Evolutionary conservation across 768 basidiomycete species (phyloP).

Genomic region (Podaxis sp.): DNA sequence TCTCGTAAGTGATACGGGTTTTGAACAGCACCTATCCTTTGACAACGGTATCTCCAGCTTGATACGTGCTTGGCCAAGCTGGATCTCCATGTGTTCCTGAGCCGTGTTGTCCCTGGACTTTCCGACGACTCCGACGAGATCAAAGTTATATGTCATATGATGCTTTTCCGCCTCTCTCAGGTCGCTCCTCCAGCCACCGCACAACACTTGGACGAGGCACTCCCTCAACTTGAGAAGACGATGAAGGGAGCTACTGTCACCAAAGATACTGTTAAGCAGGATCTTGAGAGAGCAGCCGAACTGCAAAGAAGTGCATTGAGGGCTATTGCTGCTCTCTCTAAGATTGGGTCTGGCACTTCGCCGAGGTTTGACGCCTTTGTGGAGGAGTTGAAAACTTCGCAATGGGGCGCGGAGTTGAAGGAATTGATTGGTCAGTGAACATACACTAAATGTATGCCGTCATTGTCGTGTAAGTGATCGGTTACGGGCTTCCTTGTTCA

Average conservation of each 20-base stretch:
- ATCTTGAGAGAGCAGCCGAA: constrained; percentile 84
- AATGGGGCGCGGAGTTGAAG: constrained; percentile 71
- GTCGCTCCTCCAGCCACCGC: constrained; percentile 83
- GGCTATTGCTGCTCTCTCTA: constrained; percentile 84
- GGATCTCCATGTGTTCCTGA: constrained; percentile 84
- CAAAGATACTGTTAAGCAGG: constrained; percentile 96
- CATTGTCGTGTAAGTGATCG: neutral
- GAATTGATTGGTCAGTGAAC: constrained; percentile 41
- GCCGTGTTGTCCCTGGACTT: constrained; percentile 78
- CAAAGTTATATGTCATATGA: constrained; percentile 95
- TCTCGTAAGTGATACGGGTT: constrained; percentile 52
- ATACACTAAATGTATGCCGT: too few species aligned
- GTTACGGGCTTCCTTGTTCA: neutral
- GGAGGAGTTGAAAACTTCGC: constrained; percentile 62
- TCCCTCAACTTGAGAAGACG: constrained; percentile 80
- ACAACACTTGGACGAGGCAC: constrained; percentile 81
- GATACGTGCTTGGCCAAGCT: constrained; percentile 90
- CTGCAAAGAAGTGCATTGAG: constrained; percentile 88
- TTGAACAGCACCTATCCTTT: neutral
- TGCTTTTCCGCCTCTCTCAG: constrained; percentile 87
- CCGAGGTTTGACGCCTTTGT: constrained; percentile 81
- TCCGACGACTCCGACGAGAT: constrained; percentile 93
- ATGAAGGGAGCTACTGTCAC: constrained; percentile 88
- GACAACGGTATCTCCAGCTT: constrained; percentile 47
- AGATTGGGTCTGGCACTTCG: constrained; percentile 62